These are phyloP conservation scores for Malbranchea cinnamomea DNA, from an alignment of 2,329 filamentous ascomycete species.

Conservation along the genomic window DNA sequence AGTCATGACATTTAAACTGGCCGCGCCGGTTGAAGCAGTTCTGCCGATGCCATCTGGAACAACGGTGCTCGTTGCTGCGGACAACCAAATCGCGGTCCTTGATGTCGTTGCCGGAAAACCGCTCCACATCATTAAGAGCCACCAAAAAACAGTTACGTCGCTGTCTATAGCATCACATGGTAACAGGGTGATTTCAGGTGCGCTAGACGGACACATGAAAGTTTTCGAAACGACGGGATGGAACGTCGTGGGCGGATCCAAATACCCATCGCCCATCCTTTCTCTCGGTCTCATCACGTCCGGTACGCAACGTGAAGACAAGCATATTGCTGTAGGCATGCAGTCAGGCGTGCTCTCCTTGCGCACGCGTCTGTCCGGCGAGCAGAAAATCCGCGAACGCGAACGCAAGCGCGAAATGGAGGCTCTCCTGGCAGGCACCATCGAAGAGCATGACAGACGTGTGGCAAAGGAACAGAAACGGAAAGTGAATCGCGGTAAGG, in stretches of 20 bases:
- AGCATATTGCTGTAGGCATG: constrained; percentile 89
- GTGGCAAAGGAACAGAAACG: constrained; percentile 54
- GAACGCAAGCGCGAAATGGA: constrained; percentile 76
- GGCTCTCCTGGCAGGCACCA: constrained; percentile 59
- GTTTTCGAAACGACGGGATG: constrained; percentile 86
- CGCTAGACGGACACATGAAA: constrained; percentile 90
- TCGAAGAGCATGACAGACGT: constrained; percentile 62
- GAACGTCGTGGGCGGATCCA: constrained; percentile 91
- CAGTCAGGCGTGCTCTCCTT: constrained; percentile 84
- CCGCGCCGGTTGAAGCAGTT: constrained; percentile 77
- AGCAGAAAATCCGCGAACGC: constrained; percentile 60
- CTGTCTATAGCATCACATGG: constrained; percentile 69
- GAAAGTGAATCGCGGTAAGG: constrained; percentile 39
- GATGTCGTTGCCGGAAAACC: constrained; percentile 86
- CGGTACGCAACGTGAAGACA: constrained; percentile 59
- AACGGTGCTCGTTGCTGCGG: constrained; percentile 68
- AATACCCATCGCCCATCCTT: constrained; percentile 84
- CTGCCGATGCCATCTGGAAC: constrained; percentile 76
- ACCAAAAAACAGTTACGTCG: constrained; percentile 94
- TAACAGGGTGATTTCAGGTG: constrained; percentile 69
- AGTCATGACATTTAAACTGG: constrained; percentile 90
- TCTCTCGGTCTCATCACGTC: constrained; percentile 62
- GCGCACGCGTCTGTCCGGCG: constrained; percentile 71
- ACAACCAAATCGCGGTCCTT: constrained; percentile 76
- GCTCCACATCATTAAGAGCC: constrained; percentile 73